phyloP scores from a whole-genome alignment of 176 grass and related monocot species.

The Musa troglodytarum region DNA sequence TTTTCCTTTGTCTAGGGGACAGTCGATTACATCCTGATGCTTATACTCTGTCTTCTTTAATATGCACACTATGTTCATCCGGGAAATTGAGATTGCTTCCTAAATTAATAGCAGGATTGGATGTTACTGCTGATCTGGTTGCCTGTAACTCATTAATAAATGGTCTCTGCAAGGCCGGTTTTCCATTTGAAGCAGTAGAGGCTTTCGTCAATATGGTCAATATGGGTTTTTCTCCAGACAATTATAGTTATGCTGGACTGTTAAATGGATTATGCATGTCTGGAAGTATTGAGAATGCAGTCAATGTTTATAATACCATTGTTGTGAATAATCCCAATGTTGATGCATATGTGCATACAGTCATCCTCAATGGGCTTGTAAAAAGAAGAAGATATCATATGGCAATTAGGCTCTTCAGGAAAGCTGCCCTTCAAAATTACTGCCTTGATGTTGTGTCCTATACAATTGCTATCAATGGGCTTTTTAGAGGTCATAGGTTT shows the following conservation, averaged over 20 bases:
- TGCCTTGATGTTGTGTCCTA: slow-evolving; percentile 58
- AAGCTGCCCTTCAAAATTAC: slow-evolving; percentile 39
- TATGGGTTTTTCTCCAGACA: slow-evolving; percentile 47
- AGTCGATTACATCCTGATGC: slow-evolving; percentile 57
- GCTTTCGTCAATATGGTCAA: slow-evolving; percentile 49
- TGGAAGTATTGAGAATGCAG: slow-evolving; percentile 37
- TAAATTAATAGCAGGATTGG: slow-evolving; percentile 28
- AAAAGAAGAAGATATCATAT: slow-evolving; percentile 39
- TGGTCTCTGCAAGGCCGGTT: slow-evolving; percentile 65
- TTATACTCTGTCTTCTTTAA: slow-evolving; percentile 64
- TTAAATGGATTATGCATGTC: slow-evolving; percentile 52
- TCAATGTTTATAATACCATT: slow-evolving; percentile 41
- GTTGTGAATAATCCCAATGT: slow-evolving; percentile 32
- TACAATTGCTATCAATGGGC: slow-evolving; percentile 62
- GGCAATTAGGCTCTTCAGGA: slow-evolving; percentile 46
- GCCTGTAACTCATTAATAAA: slow-evolving; percentile 60
- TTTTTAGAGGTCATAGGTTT: slow-evolving; percentile 39
- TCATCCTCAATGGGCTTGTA: slow-evolving; percentile 51
- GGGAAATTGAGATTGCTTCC: slow-evolving; percentile 38
- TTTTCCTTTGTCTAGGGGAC: slow-evolving; percentile 37
- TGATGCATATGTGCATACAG: slow-evolving; percentile 46
- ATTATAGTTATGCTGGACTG: slow-evolving; percentile 58
- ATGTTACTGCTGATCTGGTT: slow-evolving; percentile 57
- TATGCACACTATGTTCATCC: slow-evolving; percentile 38
- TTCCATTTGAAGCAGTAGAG: slow-evolving; percentile 48